Conservation (phyloP, 1,139 yeast genomes). For the Sugiyamaella xylanicola region DNA sequence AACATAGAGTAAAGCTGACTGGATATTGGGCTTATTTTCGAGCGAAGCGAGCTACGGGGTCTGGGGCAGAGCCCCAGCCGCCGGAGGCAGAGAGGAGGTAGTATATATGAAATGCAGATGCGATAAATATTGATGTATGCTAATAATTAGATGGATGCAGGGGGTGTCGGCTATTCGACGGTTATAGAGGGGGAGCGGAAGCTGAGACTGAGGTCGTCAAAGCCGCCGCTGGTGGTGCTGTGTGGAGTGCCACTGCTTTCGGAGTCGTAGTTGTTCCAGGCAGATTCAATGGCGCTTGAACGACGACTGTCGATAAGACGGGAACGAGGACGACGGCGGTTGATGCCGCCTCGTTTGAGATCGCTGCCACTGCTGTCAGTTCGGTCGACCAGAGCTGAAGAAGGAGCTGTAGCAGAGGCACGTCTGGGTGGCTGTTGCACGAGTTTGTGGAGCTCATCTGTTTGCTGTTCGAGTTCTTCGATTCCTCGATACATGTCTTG, state of each 20-base stretch:
- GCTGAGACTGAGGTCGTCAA: slow-evolving; percentile 5
- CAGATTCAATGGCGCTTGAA: slow-evolving; percentile 19
- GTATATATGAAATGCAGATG: neutral
- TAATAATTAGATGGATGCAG: slow-evolving; percentile 3
- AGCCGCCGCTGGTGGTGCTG: slow-evolving; percentile 9
- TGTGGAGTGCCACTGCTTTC: slow-evolving; percentile 12
- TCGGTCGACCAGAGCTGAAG: slow-evolving; percentile 10
- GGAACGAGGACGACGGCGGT: slow-evolving; percentile 27
- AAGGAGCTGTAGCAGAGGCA: neutral
- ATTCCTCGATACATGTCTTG: slow-evolving; percentile 38
- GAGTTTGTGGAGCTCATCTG: slow-evolving; percentile 31
- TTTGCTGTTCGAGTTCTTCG: slow-evolving; percentile 35
- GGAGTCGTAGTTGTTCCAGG: slow-evolving; percentile 18
- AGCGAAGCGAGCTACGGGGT: slow-evolving; percentile 11
- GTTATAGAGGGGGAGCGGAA: slow-evolving; percentile 5
- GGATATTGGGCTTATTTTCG: too few species aligned
- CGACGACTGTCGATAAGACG: slow-evolving; percentile 21
- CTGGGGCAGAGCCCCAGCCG: slow-evolving; percentile 15
- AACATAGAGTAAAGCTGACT: too few species aligned
- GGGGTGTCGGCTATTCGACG: neutral
- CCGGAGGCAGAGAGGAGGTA: slow-evolving; percentile 9
- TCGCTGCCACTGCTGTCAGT: slow-evolving; percentile 14
- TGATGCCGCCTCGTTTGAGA: slow-evolving; percentile 27
- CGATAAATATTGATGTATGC: neutral
- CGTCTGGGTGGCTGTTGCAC: slow-evolving; percentile 22